A percentile compares a stretch with the other conserved stretches of the same genome.
phyloP scores from a whole-genome alignment of 2,329 filamentous ascomycete species.

The Verticillium alfalfae region DNA sequence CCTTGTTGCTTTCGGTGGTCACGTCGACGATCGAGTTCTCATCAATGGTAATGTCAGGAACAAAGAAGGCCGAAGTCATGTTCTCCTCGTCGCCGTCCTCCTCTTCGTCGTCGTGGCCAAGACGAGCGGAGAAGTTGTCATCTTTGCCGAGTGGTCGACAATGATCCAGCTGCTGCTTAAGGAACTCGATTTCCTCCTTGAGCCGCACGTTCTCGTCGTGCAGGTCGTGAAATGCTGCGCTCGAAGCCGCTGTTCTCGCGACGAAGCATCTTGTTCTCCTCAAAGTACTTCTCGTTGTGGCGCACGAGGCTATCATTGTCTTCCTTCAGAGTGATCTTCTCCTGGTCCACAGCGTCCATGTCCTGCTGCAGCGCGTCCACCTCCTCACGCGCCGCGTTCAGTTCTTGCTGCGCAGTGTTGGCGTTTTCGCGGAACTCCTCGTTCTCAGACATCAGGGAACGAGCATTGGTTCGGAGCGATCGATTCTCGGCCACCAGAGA shows the following conservation, averaged over 20 bases:
- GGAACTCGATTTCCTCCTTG: constrained; percentile 38
- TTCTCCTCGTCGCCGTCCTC: constrained; percentile 32
- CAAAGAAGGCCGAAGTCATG: constrained; percentile 54
- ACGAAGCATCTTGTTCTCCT: constrained; percentile 43
- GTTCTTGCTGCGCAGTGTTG: constrained; percentile 31
- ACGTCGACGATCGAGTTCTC: constrained; percentile 18
- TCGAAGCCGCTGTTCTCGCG: constrained; percentile 44
- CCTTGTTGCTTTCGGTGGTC: constrained; percentile 5
- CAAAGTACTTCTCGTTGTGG: constrained; percentile 50
- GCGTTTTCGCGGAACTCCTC: constrained; percentile 36
- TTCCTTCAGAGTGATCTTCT: constrained; percentile 39
- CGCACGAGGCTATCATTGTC: constrained; percentile 48
- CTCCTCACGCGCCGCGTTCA: constrained; percentile 33
- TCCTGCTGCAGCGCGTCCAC: constrained; percentile 32
- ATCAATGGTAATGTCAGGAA: constrained; percentile 53
- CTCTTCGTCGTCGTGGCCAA: constrained; percentile 24
- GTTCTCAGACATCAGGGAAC: constrained; percentile 34
- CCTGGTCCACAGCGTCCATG: constrained; percentile 30
- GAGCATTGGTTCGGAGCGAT: constrained; percentile 35
- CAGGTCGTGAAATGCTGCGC: constrained; percentile 35
- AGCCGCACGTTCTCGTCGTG: constrained; percentile 41
- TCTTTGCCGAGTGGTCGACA: constrained; percentile 30
- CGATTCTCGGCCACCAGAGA: constrained; percentile 37
- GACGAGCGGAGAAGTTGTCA: constrained; percentile 23
- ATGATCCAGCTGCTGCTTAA: constrained; percentile 39